Base-by-base conservation (phyloP, 495 filamentous ascomycete species). In the Xanthoparmelia taractica region DNA sequence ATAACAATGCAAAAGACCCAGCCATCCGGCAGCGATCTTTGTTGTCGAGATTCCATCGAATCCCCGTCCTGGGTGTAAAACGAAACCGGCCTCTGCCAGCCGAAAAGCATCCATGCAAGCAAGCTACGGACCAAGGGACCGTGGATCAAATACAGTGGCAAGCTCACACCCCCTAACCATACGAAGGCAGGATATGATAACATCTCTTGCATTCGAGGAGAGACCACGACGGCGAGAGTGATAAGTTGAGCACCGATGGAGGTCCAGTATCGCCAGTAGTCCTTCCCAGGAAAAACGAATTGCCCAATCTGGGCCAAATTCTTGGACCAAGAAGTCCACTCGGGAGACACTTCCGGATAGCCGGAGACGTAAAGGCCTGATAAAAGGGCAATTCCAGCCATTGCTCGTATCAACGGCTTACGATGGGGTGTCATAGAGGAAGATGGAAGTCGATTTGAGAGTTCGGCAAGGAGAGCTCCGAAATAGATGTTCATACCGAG, bases 381-480 rank as follows among this genome's bases (percentile, higher is more conserved):
- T 17, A 61, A 11, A 61, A 85, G 73, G 36, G 78, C 40, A 10
- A 70, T 60, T 18, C 77, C 68, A 37, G 85, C 66, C 38, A 80
- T 57, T 40, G 73, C 71, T n/a, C 78, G 59, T 29, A 55, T 31
- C 12, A 57, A 20, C 23, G 47, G 57, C 37, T 37, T n/a, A 3
- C 38, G 57, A 37, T 56, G 63, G 45, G 31, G n/a, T 13, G 27
- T 34, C 17, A 33, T 34, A 1, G 31, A 2, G 59, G 36, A 47
- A 18, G 56, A 50, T 5, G 29, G 25, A 43, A 59, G 75, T 7
- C 76, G 61, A 73, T 74, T 81, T 31, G 83, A 80, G 33, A 87
- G 68, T 65, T 88, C 85, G 65, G 79, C 80, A n/a, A 88, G 76
- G 70, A 87, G 80, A 65, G 82, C 81, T 43, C 85, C 85, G 60